A percentile compares a stretch with the other conserved stretches of the same genome.
Conservation (phyloP, 208 protist genomes). For the Lotmaria passim region DNA sequence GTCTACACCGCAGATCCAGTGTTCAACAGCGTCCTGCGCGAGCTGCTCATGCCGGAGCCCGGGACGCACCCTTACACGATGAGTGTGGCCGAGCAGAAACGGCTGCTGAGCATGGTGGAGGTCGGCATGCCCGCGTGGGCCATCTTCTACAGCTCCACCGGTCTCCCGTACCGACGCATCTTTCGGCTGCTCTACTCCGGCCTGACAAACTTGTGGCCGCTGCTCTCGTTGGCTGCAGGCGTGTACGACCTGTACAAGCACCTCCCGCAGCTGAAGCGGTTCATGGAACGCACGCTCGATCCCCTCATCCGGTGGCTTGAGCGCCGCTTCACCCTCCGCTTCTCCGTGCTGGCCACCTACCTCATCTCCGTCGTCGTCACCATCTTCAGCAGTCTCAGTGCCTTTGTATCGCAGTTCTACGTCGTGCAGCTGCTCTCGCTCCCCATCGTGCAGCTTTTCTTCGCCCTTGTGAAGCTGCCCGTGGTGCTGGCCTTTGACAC, state of each 20-base stretch:
- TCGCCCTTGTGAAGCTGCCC: slow-evolving; percentile 48
- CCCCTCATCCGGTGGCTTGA: slow-evolving; percentile 72
- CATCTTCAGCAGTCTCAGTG: slow-evolving; percentile 53
- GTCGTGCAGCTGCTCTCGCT: slow-evolving; percentile 51
- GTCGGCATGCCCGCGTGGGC: slow-evolving; percentile 81
- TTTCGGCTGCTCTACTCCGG: slow-evolving; percentile 66
- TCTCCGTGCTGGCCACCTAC: slow-evolving; percentile 82
- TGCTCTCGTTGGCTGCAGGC: slow-evolving; percentile 76
- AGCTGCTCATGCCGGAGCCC: slow-evolving; percentile 73
- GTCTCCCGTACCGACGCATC: slow-evolving; percentile 66
- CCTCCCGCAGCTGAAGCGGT: slow-evolving; percentile 72
- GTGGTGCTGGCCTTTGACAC: slow-evolving; percentile 55
- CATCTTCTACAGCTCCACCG: slow-evolving; percentile 62
- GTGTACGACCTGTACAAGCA: slow-evolving; percentile 88
- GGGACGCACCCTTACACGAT: slow-evolving; percentile 69
- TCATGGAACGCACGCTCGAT: slow-evolving; percentile 60
- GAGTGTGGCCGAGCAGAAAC: slow-evolving; percentile 56
- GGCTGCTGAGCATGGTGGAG: slow-evolving; percentile 78
- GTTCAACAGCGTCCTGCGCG: slow-evolving; percentile 73
- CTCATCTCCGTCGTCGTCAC: slow-evolving; percentile 69
- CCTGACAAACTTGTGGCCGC: slow-evolving; percentile 70
- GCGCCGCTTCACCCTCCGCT: slow-evolving; percentile 62
- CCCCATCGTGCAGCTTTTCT: slow-evolving; percentile 36
- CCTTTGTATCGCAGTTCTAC: slow-evolving; percentile 70
- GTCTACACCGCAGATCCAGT: slow-evolving; percentile 77